phyloP scores from a whole-genome alignment of 2,329 filamentous ascomycete genomes.

The Microcyclosporella mali region DNA sequence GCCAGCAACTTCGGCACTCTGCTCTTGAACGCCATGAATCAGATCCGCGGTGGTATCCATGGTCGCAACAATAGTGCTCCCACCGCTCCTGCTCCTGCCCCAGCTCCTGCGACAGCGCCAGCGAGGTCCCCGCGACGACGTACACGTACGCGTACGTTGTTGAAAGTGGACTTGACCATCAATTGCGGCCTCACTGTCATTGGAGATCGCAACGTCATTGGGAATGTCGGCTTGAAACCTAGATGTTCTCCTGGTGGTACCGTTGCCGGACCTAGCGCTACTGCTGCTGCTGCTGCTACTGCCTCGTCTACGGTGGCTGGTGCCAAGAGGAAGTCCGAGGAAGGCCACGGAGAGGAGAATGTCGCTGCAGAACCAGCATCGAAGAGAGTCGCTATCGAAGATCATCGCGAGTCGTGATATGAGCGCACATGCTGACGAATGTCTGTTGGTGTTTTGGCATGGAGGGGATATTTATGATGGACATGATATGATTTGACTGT shows the following conservation, averaged over 20 bases:
- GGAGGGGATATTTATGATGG: too few species aligned
- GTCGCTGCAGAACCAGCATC: slow-evolving; percentile 6
- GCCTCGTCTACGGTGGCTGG: slow-evolving; percentile 15
- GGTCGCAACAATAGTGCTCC: slow-evolving; percentile 29
- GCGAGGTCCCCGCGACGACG: too few species aligned
- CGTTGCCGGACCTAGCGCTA: slow-evolving; percentile 4
- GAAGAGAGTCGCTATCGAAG: too few species aligned
- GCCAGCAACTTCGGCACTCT: slow-evolving; percentile 41
- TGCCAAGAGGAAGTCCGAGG: slow-evolving; percentile 29
- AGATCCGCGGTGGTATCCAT: slow-evolving; percentile 36
- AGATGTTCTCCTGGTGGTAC: slow-evolving; percentile 14
- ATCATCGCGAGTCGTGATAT: too few species aligned
- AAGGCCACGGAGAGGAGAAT: slow-evolving; percentile 17
- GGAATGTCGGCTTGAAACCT: slow-evolving; percentile 25
- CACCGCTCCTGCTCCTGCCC: slow-evolving; percentile 41
- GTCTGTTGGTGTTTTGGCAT: too few species aligned
- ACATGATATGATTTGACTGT: too few species aligned
- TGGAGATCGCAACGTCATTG: slow-evolving; percentile 30
- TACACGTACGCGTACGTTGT: too few species aligned
- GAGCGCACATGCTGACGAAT: too few species aligned
- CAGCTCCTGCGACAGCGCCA: too few species aligned
- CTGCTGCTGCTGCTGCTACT: background rate
- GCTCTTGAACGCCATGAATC: slow-evolving; percentile 40
- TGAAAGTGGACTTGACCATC: slow-evolving; percentile 43
- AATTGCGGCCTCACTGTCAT: slow-evolving; percentile 30